Evolutionary conservation across 208 protist genomes (phyloP).

Genomic region (Leishmania martiniquensis): DNA sequence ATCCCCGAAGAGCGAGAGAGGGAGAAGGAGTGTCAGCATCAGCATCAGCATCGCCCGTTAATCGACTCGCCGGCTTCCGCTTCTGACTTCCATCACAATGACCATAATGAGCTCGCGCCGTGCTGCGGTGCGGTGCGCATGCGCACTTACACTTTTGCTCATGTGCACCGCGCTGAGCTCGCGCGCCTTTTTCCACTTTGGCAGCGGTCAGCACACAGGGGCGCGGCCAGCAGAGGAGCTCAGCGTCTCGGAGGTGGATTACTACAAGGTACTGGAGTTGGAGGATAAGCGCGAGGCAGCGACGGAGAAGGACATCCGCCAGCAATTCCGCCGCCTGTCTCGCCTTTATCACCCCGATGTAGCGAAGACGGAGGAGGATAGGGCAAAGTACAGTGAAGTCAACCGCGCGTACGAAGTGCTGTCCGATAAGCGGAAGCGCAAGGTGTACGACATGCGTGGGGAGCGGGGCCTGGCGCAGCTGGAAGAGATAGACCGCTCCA

Average conservation of each 20-base stretch:
- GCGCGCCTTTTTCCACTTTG: conserved; percentile 16
- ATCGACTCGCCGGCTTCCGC: not conserved
- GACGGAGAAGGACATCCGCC: conserved; percentile 85
- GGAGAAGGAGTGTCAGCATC: too few species aligned
- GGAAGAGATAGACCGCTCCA: conserved; percentile 41
- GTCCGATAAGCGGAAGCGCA: conserved; percentile 84
- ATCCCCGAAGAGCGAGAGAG: too few species aligned
- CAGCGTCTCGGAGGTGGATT: conserved; percentile 58
- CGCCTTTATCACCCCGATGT: conserved; percentile 87
- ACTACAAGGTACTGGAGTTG: conserved; percentile 78
- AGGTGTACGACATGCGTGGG: conserved; percentile 94
- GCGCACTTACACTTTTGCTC: conserved; percentile 12
- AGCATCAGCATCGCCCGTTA: not conserved
- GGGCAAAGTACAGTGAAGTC: conserved; percentile 72
- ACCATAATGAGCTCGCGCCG: not conserved
- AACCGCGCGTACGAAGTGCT: conserved; percentile 93
- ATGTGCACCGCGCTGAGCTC: conserved; percentile 13
- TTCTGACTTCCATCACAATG: not conserved
- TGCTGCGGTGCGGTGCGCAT: not conserved
- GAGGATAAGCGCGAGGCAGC: conserved; percentile 54
- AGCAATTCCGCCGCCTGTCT: conserved; percentile 73
- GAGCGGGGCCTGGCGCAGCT: conserved; percentile 85
- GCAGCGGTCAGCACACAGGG: not conserved
- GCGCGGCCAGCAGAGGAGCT: conserved; percentile 3
- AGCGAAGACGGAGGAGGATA: conserved; percentile 51